These are phyloP conservation scores for Rhodotorula glutinis DNA, from an alignment of 1,284 basidiomycete genomes.

Conservation along the genomic window DNA sequence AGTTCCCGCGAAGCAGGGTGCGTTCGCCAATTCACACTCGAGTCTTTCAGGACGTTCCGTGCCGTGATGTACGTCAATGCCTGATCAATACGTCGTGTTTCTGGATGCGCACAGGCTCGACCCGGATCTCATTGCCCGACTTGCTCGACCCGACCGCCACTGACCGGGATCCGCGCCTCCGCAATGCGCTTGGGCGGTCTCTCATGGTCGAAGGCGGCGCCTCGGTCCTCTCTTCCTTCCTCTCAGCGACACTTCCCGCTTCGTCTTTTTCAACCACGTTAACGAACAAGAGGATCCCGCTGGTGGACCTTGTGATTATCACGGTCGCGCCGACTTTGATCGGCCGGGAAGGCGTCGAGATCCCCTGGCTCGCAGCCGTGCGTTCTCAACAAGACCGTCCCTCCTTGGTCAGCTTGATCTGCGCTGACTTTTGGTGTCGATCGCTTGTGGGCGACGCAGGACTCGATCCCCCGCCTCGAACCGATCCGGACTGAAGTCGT, in stretches of 20 bases:
- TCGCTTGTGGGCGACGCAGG: neutral
- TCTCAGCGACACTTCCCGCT: constrained; percentile 48
- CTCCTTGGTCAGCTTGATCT: too few relatives aligned
- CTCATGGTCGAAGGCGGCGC: constrained; percentile 97
- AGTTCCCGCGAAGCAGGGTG: neutral
- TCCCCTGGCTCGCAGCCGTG: constrained; percentile 39
- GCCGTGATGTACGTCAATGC: too few relatives aligned
- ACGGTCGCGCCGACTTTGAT: constrained; percentile 79
- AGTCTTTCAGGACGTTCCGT: too few relatives aligned
- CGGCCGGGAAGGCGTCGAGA: constrained; percentile 64
- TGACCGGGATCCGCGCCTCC: neutral
- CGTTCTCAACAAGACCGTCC: too few relatives aligned
- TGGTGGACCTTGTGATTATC: constrained; percentile 70
- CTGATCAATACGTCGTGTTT: too few relatives aligned
- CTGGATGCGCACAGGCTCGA: neutral
- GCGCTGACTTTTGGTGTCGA: too few relatives aligned
- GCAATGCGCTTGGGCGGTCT: constrained; percentile 46
- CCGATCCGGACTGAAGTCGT: constrained; percentile 43
- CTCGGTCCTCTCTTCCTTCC: constrained; percentile 72
- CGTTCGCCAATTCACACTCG: neutral
- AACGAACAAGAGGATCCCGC: constrained; percentile 9
- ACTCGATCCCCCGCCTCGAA: constrained; percentile 31
- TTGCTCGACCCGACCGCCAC: neutral
- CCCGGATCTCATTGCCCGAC: neutral
- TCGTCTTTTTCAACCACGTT: too few relatives aligned